Evolutionary conservation across 192 early-diverging fungal genomes (phyloP), one percentile per base, ranked within the genome.

Genomic region (Coemansia erecta): DNA sequence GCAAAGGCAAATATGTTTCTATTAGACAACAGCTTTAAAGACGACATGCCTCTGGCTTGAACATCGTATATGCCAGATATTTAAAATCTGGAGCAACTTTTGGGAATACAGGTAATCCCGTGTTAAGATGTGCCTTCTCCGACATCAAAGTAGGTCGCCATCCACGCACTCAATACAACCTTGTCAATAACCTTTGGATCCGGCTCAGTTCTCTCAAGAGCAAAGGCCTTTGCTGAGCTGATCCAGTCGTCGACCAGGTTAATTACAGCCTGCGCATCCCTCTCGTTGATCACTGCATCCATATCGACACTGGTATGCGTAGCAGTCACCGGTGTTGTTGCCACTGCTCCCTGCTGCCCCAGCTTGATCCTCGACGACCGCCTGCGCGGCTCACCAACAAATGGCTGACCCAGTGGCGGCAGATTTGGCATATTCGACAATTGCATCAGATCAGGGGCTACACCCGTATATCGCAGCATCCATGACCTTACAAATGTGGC

Each of bases 181-280:
- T 45, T 47, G 21, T 75, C 67, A 2, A 74, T 61, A 0, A 59
- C 24, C 48, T 53, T 35, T 0, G 50, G 15, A 13, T 69, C 54
- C 0, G 72, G 72, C 54, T 58, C 18, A 0, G 3, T 47, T 42
- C 28, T 42, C 11, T 61, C 58, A 35, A 48, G n/a, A 33, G 62
- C 70, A 42, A 59, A 65, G 1, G 70, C 75, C 24, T 52, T 60
- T 1, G 75, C 75, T 4, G 65, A 62, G 42, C 44, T 24, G 19
- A 79, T 44, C 76, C 70, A 79, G 14, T 79, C 76, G 14, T 79
- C 76, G 5, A 73, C 42, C 21, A 79, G 54, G 39, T 73, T 73
- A 12, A 65, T 62, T 4, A 79, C 50, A 10, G 70, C 69, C 42
- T 49, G 64, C 7, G 63, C 66, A 56, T 72, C 66, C 0, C 58